Base-by-base conservation (phyloP, 352 stramenopile species). In the Elongisporangium senticosum region DNA sequence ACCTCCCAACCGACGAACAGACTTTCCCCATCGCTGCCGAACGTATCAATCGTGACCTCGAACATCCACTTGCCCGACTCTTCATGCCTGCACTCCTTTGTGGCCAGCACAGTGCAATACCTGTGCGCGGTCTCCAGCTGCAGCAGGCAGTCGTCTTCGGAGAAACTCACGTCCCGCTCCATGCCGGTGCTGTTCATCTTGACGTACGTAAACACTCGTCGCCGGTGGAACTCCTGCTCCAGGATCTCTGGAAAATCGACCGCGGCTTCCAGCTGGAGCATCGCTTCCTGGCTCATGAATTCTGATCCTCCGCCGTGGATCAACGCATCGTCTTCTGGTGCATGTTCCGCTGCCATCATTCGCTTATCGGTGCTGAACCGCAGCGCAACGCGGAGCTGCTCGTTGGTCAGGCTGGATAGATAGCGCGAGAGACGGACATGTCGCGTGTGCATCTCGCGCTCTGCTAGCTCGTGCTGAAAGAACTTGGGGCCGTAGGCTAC, bases 61-160 rank as follows among this genome's bases (percentile, higher is more conserved):
- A 87, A 93, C 79, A 93, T 89, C 83, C 83, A 93, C 51, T 79
- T 79, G 4, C 80, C 80, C 19, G 79, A 89, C 56, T 90, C 79
- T 2, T 80, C 83, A 61, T 86, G 79, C 15, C 75, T 75, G 14
- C 80, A 71, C 54, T 82, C 74, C 56, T 90, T 93, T 5, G 80
- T 93, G 13, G 78, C 83, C 21, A 86, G 53, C 3, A 88, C 79
- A 1, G 83, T 86, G 57, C 80, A 90, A 51, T 93, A 90, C 19
- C 70, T 68, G 59, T 89, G 71, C 7, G 83, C 73, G 14, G 65
- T 69, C 26, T 89, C 80, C 7, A 93, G 74, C 52, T 90, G 77
- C 23, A 90, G 40, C 40, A 90, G 56, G 22, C 83, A 89, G 59
- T 93, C 81, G 66, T 90, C 77, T 15, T 86, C 77, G 0, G 80